phyloP scores from a whole-genome alignment of 177 flowering plant species.

The Telopea speciosissima region DNA sequence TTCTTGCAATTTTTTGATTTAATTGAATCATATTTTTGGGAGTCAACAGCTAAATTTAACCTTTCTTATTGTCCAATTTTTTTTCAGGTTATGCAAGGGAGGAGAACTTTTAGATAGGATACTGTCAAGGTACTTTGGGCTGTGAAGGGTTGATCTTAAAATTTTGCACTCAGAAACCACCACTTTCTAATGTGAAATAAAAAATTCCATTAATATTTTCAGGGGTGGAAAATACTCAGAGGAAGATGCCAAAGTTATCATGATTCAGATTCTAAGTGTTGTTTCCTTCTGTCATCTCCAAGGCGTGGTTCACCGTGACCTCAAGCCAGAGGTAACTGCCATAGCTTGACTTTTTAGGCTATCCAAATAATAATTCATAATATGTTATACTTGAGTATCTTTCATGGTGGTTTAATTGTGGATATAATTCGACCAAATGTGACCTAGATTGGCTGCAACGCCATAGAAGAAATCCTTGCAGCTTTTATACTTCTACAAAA shows the following conservation, averaged over 20 bases:
- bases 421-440: background rate
- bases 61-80: background rate
- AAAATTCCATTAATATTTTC: slow-evolving; percentile 15
- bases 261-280: slow-evolving; percentile 77
- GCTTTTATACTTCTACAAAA: background rate
- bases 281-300: slow-evolving; percentile 92
- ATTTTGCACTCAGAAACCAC: background rate
- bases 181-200: background rate
- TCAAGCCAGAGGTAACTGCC: slow-evolving; percentile 82
- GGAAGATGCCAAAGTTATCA: slow-evolving; percentile 71
- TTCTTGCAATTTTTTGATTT: background rate
- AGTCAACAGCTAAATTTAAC: background rate
- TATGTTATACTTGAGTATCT: background rate
- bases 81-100: slow-evolving; percentile 83
- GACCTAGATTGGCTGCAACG: background rate
- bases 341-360: too few species aligned
- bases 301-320: slow-evolving; percentile 96
- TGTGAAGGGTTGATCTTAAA: background rate
- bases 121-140: slow-evolving; percentile 37
- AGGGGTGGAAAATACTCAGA: slow-evolving; percentile 92
- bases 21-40: background rate
- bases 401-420: background rate
- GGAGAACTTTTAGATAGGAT: slow-evolving; percentile 89
- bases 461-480: background rate
- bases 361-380: background rate